These are phyloP conservation scores for Dactylellina leptospora DNA, from an alignment of 2,329 filamentous ascomycete species.

Conservation along the genomic window DNA sequence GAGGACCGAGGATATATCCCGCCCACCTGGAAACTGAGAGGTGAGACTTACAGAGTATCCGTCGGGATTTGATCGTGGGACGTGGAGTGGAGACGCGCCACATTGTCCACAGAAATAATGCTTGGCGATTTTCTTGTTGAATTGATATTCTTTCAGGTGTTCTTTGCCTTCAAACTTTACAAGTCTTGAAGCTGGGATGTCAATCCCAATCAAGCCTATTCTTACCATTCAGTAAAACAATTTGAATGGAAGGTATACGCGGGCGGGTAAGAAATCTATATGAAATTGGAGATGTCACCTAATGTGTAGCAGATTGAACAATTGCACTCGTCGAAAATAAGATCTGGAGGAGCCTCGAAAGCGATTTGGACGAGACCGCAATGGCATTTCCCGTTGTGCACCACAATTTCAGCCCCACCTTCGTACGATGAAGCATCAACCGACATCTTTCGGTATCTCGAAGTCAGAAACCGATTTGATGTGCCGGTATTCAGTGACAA, in stretches of 20 bases:
- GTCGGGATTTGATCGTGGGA: slow-evolving; percentile 44
- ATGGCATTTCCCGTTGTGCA: slow-evolving; percentile 48
- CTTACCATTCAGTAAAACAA: slow-evolving; percentile 24
- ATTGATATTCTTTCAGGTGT: slow-evolving; percentile 44
- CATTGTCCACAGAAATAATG: slow-evolving; percentile 32
- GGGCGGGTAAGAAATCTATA: slow-evolving; percentile 18
- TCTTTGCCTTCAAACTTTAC: slow-evolving; percentile 52
- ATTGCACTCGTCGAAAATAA: slow-evolving; percentile 48
- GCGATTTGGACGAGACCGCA: slow-evolving; percentile 49
- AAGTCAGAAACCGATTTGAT: slow-evolving; percentile 3
- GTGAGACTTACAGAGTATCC: slow-evolving; percentile 47
- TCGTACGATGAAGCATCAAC: slow-evolving; percentile 21
- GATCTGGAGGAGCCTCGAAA: slow-evolving; percentile 47
- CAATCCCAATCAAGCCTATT: slow-evolving; percentile 52
- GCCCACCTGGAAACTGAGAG: background rate
- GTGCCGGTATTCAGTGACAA: too few relatives aligned
- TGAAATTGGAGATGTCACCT: slow-evolving; percentile 46
- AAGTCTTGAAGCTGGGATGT: slow-evolving; percentile 51
- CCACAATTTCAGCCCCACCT: slow-evolving; percentile 23
- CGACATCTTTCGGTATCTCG: slow-evolving; percentile 30
- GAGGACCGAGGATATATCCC: background rate
- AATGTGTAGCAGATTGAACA: slow-evolving; percentile 53
- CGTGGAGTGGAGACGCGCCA: slow-evolving; percentile 42
- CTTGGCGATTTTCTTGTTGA: slow-evolving; percentile 51
- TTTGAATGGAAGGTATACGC: slow-evolving; percentile 24